phyloP scores from a whole-genome alignment of 176 grass and related monocot genomes.

The Juncus inflexus region DNA sequence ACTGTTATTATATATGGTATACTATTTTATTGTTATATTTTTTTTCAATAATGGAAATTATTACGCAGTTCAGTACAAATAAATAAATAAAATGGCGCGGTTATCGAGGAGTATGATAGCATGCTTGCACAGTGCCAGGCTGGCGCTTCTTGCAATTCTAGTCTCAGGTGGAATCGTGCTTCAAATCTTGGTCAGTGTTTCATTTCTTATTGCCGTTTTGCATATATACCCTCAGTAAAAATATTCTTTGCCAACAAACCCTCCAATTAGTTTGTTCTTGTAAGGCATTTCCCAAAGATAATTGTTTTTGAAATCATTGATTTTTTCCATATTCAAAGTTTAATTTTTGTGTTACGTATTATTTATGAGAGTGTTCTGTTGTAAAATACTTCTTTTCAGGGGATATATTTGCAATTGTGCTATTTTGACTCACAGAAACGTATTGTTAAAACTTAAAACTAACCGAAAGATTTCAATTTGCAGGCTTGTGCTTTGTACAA shows the following conservation, averaged over 20 bases:
- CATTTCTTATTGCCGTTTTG: conserved; percentile 1
- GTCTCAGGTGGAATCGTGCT: conserved; percentile 70
- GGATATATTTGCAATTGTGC: too few species aligned
- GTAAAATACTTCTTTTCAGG: too few species aligned
- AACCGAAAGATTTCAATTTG: conserved; percentile 7
- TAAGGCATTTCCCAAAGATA: not conserved
- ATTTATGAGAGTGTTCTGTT: too few species aligned
- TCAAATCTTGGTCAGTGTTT: conserved; percentile 64
- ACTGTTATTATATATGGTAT: too few species aligned
- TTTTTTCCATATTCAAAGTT: not conserved
- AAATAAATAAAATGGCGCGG: conserved; percentile 40
- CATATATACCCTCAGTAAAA: not conserved
- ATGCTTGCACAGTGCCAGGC: conserved; percentile 63
- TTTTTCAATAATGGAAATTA: not conserved
- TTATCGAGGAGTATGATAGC: conserved; percentile 47
- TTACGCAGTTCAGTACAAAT: conserved; percentile 17
- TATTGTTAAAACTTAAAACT: conserved; percentile 10
- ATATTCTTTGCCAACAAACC: not conserved
- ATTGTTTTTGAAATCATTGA: conserved; percentile 4
- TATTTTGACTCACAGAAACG: not conserved
- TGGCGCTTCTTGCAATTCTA: conserved; percentile 74
- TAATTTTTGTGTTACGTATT: too few species aligned
- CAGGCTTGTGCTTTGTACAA: conserved; percentile 84
- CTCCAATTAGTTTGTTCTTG: not conserved
- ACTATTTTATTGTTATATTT: too few species aligned